Conservation (phyloP, 1,139 yeast genomes). For the Saccharomyces hybrid region DNA sequence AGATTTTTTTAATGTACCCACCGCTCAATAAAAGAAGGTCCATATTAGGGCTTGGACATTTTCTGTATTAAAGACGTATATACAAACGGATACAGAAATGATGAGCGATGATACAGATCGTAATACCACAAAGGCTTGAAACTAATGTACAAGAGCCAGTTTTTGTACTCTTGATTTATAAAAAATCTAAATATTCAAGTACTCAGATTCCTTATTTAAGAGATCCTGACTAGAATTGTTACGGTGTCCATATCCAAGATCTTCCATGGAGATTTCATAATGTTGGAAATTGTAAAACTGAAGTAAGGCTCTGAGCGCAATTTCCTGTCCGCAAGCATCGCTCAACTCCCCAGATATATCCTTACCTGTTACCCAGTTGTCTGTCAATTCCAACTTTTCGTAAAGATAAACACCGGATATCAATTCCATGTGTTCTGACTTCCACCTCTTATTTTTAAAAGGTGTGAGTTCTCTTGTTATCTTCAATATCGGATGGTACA, state of each 20-base stretch:
- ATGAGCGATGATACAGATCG: background rate
- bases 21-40: background rate
- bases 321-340: constrained; percentile 79
- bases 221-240: constrained; percentile 24
- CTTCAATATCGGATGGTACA: constrained; percentile 65
- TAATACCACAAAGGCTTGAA: background rate
- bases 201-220: constrained; percentile 36
- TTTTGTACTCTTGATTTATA: background rate
- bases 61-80: background rate
- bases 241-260: constrained; percentile 46
- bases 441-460: constrained; percentile 92
- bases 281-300: constrained; percentile 67
- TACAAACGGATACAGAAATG: background rate
- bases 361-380: constrained; percentile 83
- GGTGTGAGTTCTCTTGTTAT: constrained; percentile 77
- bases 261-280: constrained; percentile 46
- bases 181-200: background rate
- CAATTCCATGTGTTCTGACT: constrained; percentile 84
- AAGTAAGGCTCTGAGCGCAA: constrained; percentile 69
- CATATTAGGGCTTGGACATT: background rate
- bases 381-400: constrained; percentile 62
- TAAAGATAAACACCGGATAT: constrained; percentile 81
- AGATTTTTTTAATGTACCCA: too few species aligned
- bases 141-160: background rate
- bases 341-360: constrained; percentile 70